Evolutionary conservation across 371 early-diverging fungal genomes (phyloP).

Genomic region (Actinomortierella wolfii): DNA sequence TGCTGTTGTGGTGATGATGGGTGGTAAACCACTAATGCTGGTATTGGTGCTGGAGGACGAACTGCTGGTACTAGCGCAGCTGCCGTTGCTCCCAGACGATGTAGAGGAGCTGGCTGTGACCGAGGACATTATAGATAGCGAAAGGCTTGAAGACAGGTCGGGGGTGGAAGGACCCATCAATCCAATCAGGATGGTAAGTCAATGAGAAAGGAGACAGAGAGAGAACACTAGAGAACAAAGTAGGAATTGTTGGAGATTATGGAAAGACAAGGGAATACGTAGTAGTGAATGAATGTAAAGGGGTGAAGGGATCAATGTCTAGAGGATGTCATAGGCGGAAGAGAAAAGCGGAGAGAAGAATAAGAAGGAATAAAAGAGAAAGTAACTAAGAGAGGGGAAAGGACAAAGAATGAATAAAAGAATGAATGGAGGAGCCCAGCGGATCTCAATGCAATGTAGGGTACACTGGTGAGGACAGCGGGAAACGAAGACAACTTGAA

Average conservation of each 20-base stretch:
- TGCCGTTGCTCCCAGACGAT: neutral
- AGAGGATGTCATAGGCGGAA: neutral
- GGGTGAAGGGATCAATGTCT: neutral
- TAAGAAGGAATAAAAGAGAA: neutral
- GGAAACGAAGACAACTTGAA: neutral
- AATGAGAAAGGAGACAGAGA: neutral
- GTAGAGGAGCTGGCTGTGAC: neutral
- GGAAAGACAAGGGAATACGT: no score
- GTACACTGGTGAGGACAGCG: constrained; percentile 1
- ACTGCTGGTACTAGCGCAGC: neutral
- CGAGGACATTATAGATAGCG: neutral
- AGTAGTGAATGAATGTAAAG: neutral
- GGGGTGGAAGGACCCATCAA: neutral
- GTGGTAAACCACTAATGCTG: constrained; percentile 14
- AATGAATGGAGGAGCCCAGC: neutral
- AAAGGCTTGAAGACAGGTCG: neutral
- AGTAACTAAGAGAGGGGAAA: neutral
- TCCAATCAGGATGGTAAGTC: neutral
- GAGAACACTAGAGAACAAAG: neutral
- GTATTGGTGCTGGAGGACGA: constrained; percentile 1
- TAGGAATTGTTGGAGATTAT: neutral
- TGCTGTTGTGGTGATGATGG: constrained; percentile 40
- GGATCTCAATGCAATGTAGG: neutral
- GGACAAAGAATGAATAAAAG: constrained; percentile 1
- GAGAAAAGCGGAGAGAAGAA: neutral